These are phyloP conservation scores for Spathaspora sp. DNA, from an alignment of 805 yeast species.

Conservation along the genomic window DNA sequence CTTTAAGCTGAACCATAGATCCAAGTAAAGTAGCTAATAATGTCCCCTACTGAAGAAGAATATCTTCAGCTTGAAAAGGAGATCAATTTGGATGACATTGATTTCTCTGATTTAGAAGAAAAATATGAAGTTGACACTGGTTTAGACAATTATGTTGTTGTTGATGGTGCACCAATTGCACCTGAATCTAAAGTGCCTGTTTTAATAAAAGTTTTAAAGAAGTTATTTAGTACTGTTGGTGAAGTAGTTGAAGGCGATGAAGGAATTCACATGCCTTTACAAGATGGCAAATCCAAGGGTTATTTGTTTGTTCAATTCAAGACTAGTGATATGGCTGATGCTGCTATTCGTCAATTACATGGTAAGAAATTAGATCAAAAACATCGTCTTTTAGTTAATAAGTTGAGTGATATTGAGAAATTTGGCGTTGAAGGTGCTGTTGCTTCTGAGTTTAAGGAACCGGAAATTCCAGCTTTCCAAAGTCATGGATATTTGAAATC, in stretches of 20 bases:
- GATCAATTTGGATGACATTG: conserved; percentile 50
- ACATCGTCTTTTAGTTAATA: conserved; percentile 84
- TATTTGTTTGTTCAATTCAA: conserved; percentile 81
- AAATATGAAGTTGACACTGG: conserved; percentile 62
- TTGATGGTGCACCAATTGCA: conserved; percentile 95
- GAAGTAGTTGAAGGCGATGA: conserved; percentile 55
- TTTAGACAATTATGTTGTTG: conserved; percentile 75
- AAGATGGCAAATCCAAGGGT: conserved; percentile 79
- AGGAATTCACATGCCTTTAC: conserved; percentile 80
- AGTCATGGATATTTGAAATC: conserved; percentile 79
- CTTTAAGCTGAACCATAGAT: conserved; percentile 8
- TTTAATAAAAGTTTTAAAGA: conserved; percentile 78
- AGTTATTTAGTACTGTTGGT: conserved; percentile 76
- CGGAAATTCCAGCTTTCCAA: conserved; percentile 66
- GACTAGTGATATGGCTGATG: conserved; percentile 60
- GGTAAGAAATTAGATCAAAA: conserved; percentile 91
- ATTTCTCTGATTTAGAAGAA: conserved; percentile 81
- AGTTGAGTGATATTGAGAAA: conserved; percentile 76
- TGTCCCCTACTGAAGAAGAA: conserved; percentile 17
- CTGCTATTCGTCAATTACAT: conserved; percentile 76
- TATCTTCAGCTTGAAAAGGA: conserved; percentile 34
- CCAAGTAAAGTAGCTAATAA: neutral
- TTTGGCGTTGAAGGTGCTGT: conserved; percentile 65
- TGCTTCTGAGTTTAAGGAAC: conserved; percentile 62
- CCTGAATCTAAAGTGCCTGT: conserved; percentile 85